A percentile compares a stretch with the other conserved stretches of the same genome.
These are phyloP conservation scores for Beauveria bassiana DNA, from an alignment of 2,329 filamentous ascomycete genomes.

Conservation along the genomic window DNA sequence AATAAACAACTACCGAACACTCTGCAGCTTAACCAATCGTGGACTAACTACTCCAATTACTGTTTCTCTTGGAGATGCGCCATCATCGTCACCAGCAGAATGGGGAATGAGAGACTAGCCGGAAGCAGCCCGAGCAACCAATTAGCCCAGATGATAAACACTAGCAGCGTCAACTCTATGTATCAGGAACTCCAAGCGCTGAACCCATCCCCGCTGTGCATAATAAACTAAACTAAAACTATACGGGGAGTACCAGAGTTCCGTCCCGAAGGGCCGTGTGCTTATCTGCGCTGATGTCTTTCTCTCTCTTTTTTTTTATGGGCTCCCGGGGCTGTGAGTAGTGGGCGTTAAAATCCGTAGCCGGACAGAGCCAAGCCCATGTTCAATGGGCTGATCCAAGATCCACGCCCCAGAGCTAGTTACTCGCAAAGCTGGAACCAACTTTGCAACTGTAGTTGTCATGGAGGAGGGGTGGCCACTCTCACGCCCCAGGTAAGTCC, in stretches of 20 bases:
- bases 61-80: neutral
- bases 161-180: slow-evolving; percentile 1
- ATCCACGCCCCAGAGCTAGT: neutral
- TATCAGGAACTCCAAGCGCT: neutral
- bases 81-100: neutral
- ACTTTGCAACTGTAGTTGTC: slow-evolving; percentile 6
- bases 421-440: neutral
- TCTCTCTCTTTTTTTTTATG: neutral
- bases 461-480: neutral
- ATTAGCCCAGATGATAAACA: neutral
- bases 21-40: too few species aligned
- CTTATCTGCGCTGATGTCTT: neutral
- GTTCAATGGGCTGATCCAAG: neutral
- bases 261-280: slow-evolving; percentile 1
- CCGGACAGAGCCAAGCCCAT: neutral
- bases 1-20: too few species aligned
- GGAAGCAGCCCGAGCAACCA: neutral
- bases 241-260: slow-evolving; percentile 1
- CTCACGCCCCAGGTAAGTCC: neutral
- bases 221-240: neutral
- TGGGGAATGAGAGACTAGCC: slow-evolving; percentile 1
- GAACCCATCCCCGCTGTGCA: neutral
- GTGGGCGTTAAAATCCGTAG: neutral
- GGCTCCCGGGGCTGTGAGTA: neutral
- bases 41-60: too few species aligned